phyloP scores from a whole-genome alignment of 2,329 filamentous ascomycete genomes.

The Epichloe aotearoae region DNA sequence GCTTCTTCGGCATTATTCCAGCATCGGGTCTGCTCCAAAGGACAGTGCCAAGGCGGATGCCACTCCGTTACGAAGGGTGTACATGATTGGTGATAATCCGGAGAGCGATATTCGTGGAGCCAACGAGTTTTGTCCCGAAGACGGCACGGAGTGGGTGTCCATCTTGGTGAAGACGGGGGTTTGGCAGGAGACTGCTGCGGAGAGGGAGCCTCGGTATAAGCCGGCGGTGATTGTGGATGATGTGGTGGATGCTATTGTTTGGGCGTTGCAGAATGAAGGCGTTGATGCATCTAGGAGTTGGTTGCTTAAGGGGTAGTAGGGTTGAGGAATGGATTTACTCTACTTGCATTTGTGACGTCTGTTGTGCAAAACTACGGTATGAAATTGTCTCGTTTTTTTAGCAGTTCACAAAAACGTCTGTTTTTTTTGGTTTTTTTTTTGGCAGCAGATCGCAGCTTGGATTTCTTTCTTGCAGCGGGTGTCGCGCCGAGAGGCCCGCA shows the following conservation, averaged over 20 bases:
- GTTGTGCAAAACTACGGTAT: too few species aligned
- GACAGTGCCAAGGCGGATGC: constrained; percentile 26
- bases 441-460: too few species aligned
- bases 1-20: constrained; percentile 38
- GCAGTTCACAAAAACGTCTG: too few species aligned
- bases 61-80: constrained; percentile 59
- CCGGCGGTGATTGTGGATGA: constrained; percentile 58
- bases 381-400: too few species aligned
- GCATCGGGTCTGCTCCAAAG: constrained; percentile 11
- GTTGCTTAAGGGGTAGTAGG: constrained; percentile 8
- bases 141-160: constrained; percentile 62
- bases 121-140: constrained; percentile 55
- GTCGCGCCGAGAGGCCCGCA: too few species aligned
- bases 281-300: constrained; percentile 22
- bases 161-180: constrained; percentile 69
- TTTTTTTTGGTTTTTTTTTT: too few species aligned
- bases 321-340: too few species aligned
- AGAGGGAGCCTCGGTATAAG: constrained; percentile 39
- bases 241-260: constrained; percentile 64
- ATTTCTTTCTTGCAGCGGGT: too few species aligned
- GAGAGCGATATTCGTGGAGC: constrained; percentile 85
- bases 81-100: constrained; percentile 89
- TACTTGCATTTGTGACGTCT: too few species aligned
- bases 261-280: constrained; percentile 51
- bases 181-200: constrained; percentile 33